Evolutionary conservation across 2,329 filamentous ascomycete species (phyloP), one percentile per base, ranked within the genome.

Genomic region (Ceratocystis alfenasii): DNA sequence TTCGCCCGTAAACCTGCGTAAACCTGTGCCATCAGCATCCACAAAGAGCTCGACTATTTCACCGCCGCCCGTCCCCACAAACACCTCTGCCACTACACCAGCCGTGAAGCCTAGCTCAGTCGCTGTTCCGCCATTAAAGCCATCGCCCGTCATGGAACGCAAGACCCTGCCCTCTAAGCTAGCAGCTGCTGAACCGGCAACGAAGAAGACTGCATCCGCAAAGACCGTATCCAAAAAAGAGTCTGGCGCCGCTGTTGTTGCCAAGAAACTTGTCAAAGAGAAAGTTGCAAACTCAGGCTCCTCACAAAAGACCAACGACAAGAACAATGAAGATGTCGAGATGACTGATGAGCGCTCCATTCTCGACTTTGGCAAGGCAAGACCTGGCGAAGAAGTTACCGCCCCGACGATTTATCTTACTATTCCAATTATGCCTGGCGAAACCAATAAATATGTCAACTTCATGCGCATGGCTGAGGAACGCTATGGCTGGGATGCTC

Each of bases 401-500:
- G 83, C 83, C 2, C 91, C 86, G 50, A 95, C 85, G 3, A 96
- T 99, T 69, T 83, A 95, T 64, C 81, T 99, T 20, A 86, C 88
- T 65, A 87, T 99, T 66, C 85, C 89, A 0, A 81, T 99, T 48
- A 83, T 87, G 67, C 69, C 71, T 4, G 89, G 90, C 50, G 86
- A 89, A 71, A 87, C 84, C 45, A 96, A 96, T 74, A 90, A 93
- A 70, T 93, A 95, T 68, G 85, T 99, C 76, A 97, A 97, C 74
- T 96, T 97, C 70, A 92, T 93, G 72, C 89, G 90, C 57, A 81
- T 97, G 75, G 94, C 95, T 10, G 90, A 96, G 75, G 91, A 95
- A 69, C 88, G 87, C 69, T 97, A 96, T 74, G 94, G 94, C 28
- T 96, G 93, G 80, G 91, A 95, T 68, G 94, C 93, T 0, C 80